These are phyloP conservation scores for Starmerella etchellsii DNA, from an alignment of 805 yeast species.

Conservation along the genomic window DNA sequence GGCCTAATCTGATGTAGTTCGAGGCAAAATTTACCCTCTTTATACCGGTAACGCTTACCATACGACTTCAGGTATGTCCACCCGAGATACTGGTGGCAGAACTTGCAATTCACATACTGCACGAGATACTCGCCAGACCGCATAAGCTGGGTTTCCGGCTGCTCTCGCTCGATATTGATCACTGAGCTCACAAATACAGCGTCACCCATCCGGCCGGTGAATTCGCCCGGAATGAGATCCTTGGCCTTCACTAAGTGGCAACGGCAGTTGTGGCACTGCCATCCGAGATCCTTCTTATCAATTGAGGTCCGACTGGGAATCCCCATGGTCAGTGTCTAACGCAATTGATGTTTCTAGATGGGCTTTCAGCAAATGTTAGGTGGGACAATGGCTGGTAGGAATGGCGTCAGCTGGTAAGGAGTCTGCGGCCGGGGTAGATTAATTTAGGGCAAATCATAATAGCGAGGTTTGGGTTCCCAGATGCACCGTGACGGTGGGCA, in stretches of 20 bases:
- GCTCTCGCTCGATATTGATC: slow-evolving; percentile 7
- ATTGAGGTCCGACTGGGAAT: slow-evolving; percentile 10
- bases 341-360: too few species aligned
- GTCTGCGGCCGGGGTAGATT: too few species aligned
- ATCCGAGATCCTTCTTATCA: slow-evolving; percentile 7
- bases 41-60: slow-evolving; percentile 6
- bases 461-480: too few species aligned
- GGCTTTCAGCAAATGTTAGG: too few species aligned
- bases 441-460: too few species aligned
- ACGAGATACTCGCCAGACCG: slow-evolving; percentile 10
- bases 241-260: slow-evolving; percentile 4
- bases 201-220: slow-evolving; percentile 8
- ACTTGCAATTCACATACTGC: slow-evolving; percentile 11
- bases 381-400: too few species aligned
- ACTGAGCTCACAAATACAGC: slow-evolving; percentile 10
- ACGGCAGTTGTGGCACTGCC: slow-evolving; percentile 10
- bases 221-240: slow-evolving; percentile 12
- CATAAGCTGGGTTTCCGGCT: slow-evolving; percentile 7
- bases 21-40: slow-evolving; percentile 16
- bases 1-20: slow-evolving; percentile 7
- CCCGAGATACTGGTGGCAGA: slow-evolving; percentile 14
- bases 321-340: slow-evolving; percentile 14
- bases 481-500: too few species aligned
- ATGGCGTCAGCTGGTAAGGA: too few species aligned
- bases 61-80: slow-evolving; percentile 14